Evolutionary conservation across 2,329 filamentous ascomycete genomes (phyloP).

Genomic region (Cladosporium sp.): DNA sequence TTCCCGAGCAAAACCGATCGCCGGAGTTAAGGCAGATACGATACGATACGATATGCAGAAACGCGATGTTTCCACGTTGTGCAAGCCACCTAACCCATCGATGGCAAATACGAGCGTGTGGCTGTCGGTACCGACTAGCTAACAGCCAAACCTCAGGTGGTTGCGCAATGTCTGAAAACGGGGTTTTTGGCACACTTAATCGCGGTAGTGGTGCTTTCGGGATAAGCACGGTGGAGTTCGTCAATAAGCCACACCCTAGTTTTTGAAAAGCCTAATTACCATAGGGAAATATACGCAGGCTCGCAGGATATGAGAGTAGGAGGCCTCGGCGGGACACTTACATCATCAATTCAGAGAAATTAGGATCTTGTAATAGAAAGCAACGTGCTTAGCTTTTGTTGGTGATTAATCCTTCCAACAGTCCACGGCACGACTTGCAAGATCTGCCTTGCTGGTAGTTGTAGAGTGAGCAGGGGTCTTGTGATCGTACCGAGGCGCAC

Average conservation of each 20-base stretch:
- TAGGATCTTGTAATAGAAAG: not conserved
- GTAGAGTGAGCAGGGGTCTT: constrained; percentile 5
- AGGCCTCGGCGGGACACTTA: not conserved
- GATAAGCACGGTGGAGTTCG: not conserved
- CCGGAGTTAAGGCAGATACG: not conserved
- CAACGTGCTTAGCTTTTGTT: not conserved
- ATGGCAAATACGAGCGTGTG: not conserved
- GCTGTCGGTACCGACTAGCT: not conserved
- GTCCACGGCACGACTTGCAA: not conserved
- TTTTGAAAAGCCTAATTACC: not conserved
- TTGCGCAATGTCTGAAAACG: not conserved
- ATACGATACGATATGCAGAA: not conserved
- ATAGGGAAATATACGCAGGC: not conserved
- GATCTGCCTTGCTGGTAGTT: not conserved
- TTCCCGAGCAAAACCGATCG: not conserved
- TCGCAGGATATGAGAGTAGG: not conserved
- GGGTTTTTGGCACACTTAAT: not conserved
- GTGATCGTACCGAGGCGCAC: constrained; percentile 11
- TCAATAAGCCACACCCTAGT: not conserved
- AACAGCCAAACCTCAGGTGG: not conserved
- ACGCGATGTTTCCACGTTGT: not conserved
- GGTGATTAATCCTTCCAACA: not conserved
- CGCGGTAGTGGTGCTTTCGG: not conserved
- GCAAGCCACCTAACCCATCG: not conserved
- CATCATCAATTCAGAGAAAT: not conserved